Percentiles rank a stretch among this genome's conserved stretches.
Conservation (phyloP, 75 land plant species). For the Picea glauca region DNA sequence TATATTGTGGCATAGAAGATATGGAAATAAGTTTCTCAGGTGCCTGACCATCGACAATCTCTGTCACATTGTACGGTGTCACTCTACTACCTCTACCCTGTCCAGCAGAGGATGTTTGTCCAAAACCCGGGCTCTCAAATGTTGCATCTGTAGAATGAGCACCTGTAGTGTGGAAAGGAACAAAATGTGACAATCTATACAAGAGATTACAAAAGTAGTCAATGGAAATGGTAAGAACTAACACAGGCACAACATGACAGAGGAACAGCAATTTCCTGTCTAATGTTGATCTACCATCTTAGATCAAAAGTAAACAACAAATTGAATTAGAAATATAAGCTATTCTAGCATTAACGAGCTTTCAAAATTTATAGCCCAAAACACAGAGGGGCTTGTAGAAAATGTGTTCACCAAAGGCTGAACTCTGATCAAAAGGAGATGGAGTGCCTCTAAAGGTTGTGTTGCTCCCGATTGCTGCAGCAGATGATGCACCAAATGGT, state of each 20-base stretch:
- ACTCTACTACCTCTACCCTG: slow-evolving; percentile 83
- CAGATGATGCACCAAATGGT: slow-evolving; percentile 22
- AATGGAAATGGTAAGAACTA: neutral
- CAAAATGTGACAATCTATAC: too few relatives aligned
- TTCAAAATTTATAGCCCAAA: too few relatives aligned
- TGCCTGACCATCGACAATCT: slow-evolving; percentile 44
- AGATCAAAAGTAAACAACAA: too few relatives aligned
- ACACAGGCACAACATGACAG: too few relatives aligned
- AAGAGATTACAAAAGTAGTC: slow-evolving; percentile 13
- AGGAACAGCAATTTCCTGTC: too few relatives aligned
- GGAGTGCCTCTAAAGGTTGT: slow-evolving; percentile 57
- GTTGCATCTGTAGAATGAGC: slow-evolving; percentile 50
- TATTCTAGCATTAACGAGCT: too few relatives aligned
- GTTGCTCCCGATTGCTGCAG: slow-evolving; percentile 45
- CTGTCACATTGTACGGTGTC: slow-evolving; percentile 66
- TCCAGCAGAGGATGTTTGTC: slow-evolving; percentile 58
- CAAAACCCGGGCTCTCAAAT: slow-evolving; percentile 69
- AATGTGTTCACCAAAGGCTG: slow-evolving; percentile 18
- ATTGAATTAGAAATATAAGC: too few relatives aligned
- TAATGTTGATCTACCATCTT: too few relatives aligned
- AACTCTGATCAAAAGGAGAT: slow-evolving; percentile 28
- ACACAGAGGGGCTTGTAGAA: too few relatives aligned
- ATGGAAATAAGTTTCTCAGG: slow-evolving; percentile 83
- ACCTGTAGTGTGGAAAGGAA: slow-evolving; percentile 24
- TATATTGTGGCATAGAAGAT: slow-evolving; percentile 95